Conservation (phyloP, 805 yeast species). For the Brettanomyces nanus region DNA sequence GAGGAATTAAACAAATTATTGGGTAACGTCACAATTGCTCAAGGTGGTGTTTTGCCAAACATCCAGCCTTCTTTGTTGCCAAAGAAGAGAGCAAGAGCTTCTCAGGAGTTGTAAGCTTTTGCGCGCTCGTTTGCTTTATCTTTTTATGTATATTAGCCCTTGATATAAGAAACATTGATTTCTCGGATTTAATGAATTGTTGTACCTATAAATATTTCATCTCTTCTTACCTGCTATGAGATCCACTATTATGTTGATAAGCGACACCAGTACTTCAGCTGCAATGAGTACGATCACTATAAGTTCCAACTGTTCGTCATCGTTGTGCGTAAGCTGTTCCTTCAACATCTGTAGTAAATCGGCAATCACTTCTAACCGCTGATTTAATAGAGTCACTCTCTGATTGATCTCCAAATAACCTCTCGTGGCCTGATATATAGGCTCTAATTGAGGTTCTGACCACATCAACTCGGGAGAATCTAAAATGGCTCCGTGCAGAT, state of each 20-base stretch:
- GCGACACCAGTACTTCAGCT: conserved; percentile 83
- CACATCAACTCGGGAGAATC: conserved; percentile 98
- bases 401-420: conserved; percentile 94
- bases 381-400: conserved; percentile 82
- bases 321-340: conserved; percentile 93
- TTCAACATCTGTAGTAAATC: conserved; percentile 93
- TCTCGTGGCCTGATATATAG: conserved; percentile 93
- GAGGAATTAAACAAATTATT: conserved; percentile 95
- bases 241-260: conserved; percentile 59
- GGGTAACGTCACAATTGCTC: conserved; percentile 91
- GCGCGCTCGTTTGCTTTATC: neutral
- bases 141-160: conserved; percentile 4
- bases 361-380: conserved; percentile 85
- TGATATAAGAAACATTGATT: neutral
- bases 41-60: conserved; percentile 99
- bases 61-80: conserved; percentile 86
- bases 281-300: conserved; percentile 87
- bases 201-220: neutral
- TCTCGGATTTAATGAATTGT: neutral
- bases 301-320: conserved; percentile 85
- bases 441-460: conserved; percentile 97
- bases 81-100: conserved; percentile 49
- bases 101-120: conserved; percentile 44
- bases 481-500: conserved; percentile 77
- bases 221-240: conserved; percentile 17